Evolutionary conservation across 805 yeast species (phyloP), one percentile per base, ranked within the genome.

Genomic region (Candida vartiovaarae): DNA sequence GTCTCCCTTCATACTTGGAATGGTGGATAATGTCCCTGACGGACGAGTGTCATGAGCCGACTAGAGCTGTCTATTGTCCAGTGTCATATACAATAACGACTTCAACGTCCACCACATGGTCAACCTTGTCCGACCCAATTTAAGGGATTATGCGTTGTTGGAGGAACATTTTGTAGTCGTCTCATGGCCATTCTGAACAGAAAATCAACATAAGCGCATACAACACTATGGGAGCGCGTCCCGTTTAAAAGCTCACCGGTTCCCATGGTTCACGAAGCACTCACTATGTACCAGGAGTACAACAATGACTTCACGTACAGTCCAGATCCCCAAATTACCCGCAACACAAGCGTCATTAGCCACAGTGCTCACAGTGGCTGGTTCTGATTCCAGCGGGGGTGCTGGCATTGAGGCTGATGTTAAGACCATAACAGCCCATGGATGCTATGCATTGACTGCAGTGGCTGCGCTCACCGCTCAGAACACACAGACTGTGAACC

Each of bases 381-480:
- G 95, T 0, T 82, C 91, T 0, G 96, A 87, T 59, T 75, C 81
- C 36, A 82, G 91, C 8, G 96, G 95, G 3, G 95, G 95, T 4
- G 95, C 96, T 3, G 96, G 96, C 3, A 80, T 87, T 40, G 95
- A 87, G 60, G 95, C 95, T 1, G 96, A 87, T 59, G 59, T 87
- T 33, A 88, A 88, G 63, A 80, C 95, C 0, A 74, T 87, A 43
- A 70, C 84, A 3, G 84, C 84, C 2, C 85, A 83, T 54, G 76
- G 77, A 11, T 87, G 87, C 40, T 84, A 80, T 55, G 95, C 85
- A 0, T 63, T 82, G 60, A 83, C 90, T 1, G 82, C 89, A 54
- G 78, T 85, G 37, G 75, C 89, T 7, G 90, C 89, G 3, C 62
- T 88, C 46, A 87, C 95, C 0, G 84, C 89, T 6, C 95, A 88